A percentile compares a stretch with the other conserved stretches of the same genome.
Evolutionary conservation across 1,284 basidiomycete species (phyloP).

Genomic region (Coriolopsis trogii): DNA sequence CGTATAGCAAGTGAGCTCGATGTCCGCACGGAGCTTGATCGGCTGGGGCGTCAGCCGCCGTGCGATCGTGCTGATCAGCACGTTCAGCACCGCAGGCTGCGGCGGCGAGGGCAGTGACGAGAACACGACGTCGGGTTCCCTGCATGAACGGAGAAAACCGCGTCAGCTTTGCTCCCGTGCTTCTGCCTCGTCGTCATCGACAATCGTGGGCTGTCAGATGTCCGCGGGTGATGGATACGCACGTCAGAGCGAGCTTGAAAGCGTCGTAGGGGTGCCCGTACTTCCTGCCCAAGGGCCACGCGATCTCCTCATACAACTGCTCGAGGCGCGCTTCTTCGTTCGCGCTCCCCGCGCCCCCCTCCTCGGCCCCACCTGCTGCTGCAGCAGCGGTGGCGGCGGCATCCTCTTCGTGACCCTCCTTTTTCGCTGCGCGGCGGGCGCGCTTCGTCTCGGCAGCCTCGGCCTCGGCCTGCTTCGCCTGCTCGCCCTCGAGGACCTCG

Average conservation of each 20-base stretch:
- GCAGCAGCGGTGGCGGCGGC: too few relatives aligned
- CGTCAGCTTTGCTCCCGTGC: background rate
- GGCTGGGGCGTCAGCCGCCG: slow-evolving; percentile 97
- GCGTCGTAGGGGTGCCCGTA: slow-evolving; percentile 98
- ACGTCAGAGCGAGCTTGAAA: slow-evolving; percentile 96
- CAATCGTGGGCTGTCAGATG: too few relatives aligned
- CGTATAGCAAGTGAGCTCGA: slow-evolving; percentile 97
- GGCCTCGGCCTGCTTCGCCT: slow-evolving; percentile 42
- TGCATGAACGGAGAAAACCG: slow-evolving; percentile 38
- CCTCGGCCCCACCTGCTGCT: too few relatives aligned
- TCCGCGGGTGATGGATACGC: slow-evolving; percentile 40
- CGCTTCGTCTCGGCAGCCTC: slow-evolving; percentile 50
- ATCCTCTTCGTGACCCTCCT: slow-evolving; percentile 45
- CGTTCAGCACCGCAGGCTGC: slow-evolving; percentile 58
- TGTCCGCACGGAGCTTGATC: slow-evolving; percentile 97
- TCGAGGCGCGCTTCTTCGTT: slow-evolving; percentile 81
- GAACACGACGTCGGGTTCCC: slow-evolving; percentile 89
- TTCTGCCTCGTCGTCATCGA: too few relatives aligned
- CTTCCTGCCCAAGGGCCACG: slow-evolving; percentile 91
- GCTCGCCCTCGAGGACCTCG: slow-evolving; percentile 45
- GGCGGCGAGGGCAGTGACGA: slow-evolving; percentile 69
- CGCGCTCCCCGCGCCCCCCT: slow-evolving; percentile 42
- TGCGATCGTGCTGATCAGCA: slow-evolving; percentile 88
- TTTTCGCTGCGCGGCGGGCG: slow-evolving; percentile 45
- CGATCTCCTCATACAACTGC: slow-evolving; percentile 87